Conservation (phyloP, 2,329 filamentous ascomycete genomes). For the Aspergillus fumigatus region DNA sequence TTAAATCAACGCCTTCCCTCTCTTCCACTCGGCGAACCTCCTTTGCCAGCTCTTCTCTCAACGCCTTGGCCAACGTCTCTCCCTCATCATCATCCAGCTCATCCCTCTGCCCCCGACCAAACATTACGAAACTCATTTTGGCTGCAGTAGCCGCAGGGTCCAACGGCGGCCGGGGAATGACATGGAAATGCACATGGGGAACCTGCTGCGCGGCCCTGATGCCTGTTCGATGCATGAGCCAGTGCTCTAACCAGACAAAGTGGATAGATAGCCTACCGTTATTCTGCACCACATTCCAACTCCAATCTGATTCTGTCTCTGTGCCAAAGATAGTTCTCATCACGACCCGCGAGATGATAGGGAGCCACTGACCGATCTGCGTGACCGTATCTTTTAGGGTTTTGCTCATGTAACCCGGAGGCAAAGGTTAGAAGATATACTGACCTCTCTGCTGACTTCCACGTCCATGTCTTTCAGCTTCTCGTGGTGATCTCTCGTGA, state of each 20-base stretch:
- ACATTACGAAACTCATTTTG: constrained; percentile 39
- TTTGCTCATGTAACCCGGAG: neutral
- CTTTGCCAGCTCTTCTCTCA: constrained; percentile 35
- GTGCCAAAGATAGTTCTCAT: constrained; percentile 60
- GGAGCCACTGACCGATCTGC: constrained; percentile 44
- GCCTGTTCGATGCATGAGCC: constrained; percentile 41
- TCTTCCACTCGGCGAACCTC: constrained; percentile 33
- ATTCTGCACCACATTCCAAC: constrained; percentile 98
- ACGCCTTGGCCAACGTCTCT: constrained; percentile 30
- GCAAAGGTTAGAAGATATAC: constrained; percentile 26
- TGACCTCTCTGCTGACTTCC: constrained; percentile 62
- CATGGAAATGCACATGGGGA: constrained; percentile 88
- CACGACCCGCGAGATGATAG: constrained; percentile 61
- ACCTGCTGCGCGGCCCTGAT: constrained; percentile 87
- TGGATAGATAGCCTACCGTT: constrained; percentile 53
- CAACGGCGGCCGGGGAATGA: constrained; percentile 70
- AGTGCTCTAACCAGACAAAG: constrained; percentile 2
- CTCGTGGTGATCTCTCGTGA: constrained; percentile 69
- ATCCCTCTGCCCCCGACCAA: constrained; percentile 44
- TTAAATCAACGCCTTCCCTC: constrained; percentile 36
- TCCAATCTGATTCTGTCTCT: constrained; percentile 35
- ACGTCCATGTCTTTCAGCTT: constrained; percentile 69
- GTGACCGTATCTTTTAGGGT: neutral
- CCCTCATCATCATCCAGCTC: constrained; percentile 46
- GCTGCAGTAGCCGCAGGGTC: constrained; percentile 17